Evolutionary conservation across 2,329 filamentous ascomycete genomes (phyloP).

Genomic region (Fusarium lateritium): DNA sequence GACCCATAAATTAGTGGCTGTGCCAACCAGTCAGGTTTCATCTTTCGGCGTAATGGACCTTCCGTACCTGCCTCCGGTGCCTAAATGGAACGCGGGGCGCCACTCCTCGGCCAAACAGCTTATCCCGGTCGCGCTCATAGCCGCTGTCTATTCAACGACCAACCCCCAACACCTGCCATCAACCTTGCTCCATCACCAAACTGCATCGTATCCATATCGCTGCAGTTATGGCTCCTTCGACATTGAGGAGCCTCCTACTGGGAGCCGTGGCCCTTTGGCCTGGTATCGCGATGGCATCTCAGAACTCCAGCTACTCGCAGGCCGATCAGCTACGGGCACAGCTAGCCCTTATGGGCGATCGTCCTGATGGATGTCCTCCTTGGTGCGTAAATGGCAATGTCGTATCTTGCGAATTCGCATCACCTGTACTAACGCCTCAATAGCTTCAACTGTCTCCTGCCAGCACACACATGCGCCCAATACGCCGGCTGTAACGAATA

Average conservation of each 20-base stretch:
- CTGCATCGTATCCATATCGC: constrained; percentile 41
- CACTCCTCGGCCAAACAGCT: constrained; percentile 47
- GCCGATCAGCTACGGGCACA: constrained; percentile 74
- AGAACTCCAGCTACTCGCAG: constrained; percentile 72
- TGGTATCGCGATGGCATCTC: constrained; percentile 57
- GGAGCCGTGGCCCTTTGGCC: constrained; percentile 60
- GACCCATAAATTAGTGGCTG: constrained; percentile 38
- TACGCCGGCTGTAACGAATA: constrained; percentile 90
- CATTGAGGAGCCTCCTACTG: constrained; percentile 57
- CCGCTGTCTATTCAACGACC: constrained; percentile 31
- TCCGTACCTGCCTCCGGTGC: constrained; percentile 42
- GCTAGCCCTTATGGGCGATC: constrained; percentile 79
- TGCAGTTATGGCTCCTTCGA: constrained; percentile 59
- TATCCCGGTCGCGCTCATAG: constrained; percentile 44
- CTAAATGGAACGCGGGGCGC: constrained; percentile 47
- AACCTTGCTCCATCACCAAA: constrained; percentile 35
- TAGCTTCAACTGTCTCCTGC: constrained; percentile 98
- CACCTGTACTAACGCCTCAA: constrained; percentile 35
- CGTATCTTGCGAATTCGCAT: not conserved
- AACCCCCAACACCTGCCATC: constrained; percentile 31
- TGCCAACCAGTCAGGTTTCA: constrained; percentile 25
- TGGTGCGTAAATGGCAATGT: constrained; percentile 64
- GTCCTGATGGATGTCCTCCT: constrained; percentile 83
- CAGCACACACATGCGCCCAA: constrained; percentile 91
- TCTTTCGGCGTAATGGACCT: not conserved